Percentiles rank a stretch among this genome's conserved stretches.
phyloP scores from a whole-genome alignment of 1,284 basidiomycete genomes.

The Papiliotrema nemorosa region DNA sequence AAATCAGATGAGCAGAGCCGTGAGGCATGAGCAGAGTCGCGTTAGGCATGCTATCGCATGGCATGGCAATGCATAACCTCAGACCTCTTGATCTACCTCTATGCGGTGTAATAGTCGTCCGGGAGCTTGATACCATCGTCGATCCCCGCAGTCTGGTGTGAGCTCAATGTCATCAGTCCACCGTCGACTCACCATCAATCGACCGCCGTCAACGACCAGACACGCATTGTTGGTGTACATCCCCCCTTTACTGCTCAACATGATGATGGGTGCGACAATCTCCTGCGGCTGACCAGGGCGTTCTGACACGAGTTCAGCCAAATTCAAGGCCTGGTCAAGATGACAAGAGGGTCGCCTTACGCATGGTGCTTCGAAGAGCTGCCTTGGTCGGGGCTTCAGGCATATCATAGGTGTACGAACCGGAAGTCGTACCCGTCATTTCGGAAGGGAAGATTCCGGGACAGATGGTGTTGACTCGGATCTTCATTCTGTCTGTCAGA shows the following conservation, averaged over 20 bases:
- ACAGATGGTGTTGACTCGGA: conserved; percentile 41
- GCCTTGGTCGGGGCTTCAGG: conserved; percentile 9
- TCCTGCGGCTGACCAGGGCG: conserved; percentile 14
- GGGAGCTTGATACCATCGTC: conserved; percentile 16
- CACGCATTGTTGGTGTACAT: conserved; percentile 14
- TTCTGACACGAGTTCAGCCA: conserved; percentile 1
- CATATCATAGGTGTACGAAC: conserved; percentile 12
- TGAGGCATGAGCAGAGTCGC: too few relatives aligned
- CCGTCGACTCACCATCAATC: conserved; percentile 10
- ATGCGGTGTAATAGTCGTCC: conserved; percentile 9
- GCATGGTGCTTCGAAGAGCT: conserved; percentile 10
- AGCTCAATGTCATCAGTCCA: background rate
- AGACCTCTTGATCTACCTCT: too few relatives aligned
- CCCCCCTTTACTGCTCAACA: conserved; percentile 12
- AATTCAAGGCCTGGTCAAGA: background rate
- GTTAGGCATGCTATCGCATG: too few relatives aligned
- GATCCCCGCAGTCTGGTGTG: conserved; percentile 10
- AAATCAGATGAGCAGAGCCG: too few relatives aligned
- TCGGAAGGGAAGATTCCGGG: conserved; percentile 42
- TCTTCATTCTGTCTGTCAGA: conserved; percentile 25
- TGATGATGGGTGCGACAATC: conserved; percentile 14
- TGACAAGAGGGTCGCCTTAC: conserved; percentile 1
- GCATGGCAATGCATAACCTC: too few relatives aligned
- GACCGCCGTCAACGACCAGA: conserved; percentile 16
- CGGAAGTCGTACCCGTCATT: conserved; percentile 33